These are phyloP conservation scores for Stephania yunnanensis DNA, from an alignment of 164 flowering plant genomes.

Conservation along the genomic window DNA sequence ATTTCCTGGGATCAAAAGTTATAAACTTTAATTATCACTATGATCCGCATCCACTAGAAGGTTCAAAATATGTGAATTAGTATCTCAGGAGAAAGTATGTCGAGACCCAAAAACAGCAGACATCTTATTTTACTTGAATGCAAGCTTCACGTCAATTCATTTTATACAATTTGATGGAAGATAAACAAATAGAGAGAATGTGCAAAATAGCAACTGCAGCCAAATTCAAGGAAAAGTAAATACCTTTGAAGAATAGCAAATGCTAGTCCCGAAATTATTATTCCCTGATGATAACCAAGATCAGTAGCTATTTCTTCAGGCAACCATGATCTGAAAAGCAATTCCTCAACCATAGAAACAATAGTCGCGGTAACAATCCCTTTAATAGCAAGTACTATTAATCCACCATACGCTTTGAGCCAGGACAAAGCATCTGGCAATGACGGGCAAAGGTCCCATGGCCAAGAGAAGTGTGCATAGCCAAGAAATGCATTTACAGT, in stretches of 20 bases:
- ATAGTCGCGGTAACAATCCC: constrained; percentile 56
- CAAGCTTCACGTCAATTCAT: background rate
- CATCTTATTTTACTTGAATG: background rate
- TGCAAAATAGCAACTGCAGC: background rate
- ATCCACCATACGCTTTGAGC: constrained; percentile 43
- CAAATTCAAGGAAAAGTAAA: background rate
- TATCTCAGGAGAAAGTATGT: background rate
- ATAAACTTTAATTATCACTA: background rate
- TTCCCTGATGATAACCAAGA: constrained; percentile 66
- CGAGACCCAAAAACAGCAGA: background rate
- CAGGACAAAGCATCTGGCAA: constrained; percentile 26
- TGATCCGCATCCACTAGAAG: background rate
- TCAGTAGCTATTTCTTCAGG: constrained; percentile 77
- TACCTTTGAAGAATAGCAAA: constrained; percentile 82
- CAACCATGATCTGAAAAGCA: constrained; percentile 90
- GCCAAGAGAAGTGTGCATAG: constrained; percentile 47
- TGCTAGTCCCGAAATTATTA: constrained; percentile 71
- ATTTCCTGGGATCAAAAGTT: background rate
- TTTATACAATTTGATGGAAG: background rate
- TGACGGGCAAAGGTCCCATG: constrained; percentile 26
- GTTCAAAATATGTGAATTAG: background rate
- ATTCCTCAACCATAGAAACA: constrained; percentile 69
- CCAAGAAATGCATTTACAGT: constrained; percentile 54
- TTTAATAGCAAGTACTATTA: constrained; percentile 38
- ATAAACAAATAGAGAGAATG: background rate